Base-by-base conservation (phyloP, 169 alveolate species). In the Plasmodium malariae region DNA sequence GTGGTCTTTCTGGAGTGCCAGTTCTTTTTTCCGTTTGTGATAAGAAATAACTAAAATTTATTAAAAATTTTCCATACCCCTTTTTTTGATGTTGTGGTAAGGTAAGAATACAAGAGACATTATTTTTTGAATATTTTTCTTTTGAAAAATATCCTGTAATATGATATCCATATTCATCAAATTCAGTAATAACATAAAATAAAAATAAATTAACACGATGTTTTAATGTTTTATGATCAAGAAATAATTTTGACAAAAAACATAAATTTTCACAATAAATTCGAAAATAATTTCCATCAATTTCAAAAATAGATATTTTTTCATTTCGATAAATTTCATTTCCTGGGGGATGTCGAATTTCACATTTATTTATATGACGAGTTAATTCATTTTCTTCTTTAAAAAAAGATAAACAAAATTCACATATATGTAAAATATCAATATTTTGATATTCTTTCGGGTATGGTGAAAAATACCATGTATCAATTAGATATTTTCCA, bases 391-490 rank as follows among this genome's bases (percentile, higher is more conserved):
- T 90, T 60, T 96, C 97, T 63, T 74, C 86, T 51, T 95, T 91
- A 90, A 95, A 97, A 83, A 97, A 97, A 19, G 96, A 80, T 36
- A 98, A 94, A 89, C 99, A 98, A 90, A 97, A 98, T 87, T 98
- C 99, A 87, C 99, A 98, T 11, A 98, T 95, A 86, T 95, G 97
- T 36, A 98, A 94, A 1, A 95, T 94, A 48, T 97, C 98, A 32
- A 97, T 93, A 80, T 97, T 95, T 74, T 98, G 99, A 69, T 94
- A 98, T 45, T 96, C 98, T 62, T 96, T 96, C 11, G 99, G 99
- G 67, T 97, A 98, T 32, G 99, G 99, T 30, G 99, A 97, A 91
- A 97, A 98, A 90, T 98, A 98, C 99, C 99, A 98, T 12, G 99
- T 95, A 87, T 97, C 99, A 19, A 98, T 98, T 69, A 96, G 74